Conservation (phyloP, 2,329 filamentous ascomycete genomes). For the Aspergillus ochraceus region DNA sequence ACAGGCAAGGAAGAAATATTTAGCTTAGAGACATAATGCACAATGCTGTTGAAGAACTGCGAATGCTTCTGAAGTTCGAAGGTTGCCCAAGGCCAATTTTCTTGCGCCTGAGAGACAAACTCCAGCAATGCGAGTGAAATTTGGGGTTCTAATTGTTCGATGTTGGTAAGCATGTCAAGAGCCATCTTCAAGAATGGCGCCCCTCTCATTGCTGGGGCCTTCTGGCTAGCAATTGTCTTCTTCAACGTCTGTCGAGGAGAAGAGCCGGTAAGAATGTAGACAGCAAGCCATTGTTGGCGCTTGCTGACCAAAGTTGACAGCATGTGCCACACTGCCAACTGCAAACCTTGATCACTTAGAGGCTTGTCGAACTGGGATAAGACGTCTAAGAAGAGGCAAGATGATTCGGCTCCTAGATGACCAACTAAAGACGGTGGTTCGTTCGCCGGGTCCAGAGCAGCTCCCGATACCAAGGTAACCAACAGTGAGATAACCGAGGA, state of each 20-base stretch:
- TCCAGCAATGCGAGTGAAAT: conserved; percentile 76
- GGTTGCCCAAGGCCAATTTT: conserved; percentile 94
- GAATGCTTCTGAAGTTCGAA: conserved; percentile 73
- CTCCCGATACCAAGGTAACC: conserved; percentile 70
- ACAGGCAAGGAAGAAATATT: conserved; percentile 54
- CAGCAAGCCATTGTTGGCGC: conserved; percentile 93
- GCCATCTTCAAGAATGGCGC: conserved; percentile 74
- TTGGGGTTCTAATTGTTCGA: conserved; percentile 63
- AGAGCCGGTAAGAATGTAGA: conserved; percentile 85
- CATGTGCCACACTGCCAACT: conserved; percentile 76
- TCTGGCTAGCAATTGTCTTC: conserved; percentile 44
- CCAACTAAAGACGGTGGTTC: conserved; percentile 94
- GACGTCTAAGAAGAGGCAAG: conserved; percentile 79
- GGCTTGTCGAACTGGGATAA: conserved; percentile 76
- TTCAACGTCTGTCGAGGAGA: conserved; percentile 76
- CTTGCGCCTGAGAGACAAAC: conserved; percentile 84
- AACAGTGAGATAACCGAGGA: conserved; percentile 67
- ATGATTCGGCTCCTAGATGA: conserved; percentile 77
- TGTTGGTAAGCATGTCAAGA: conserved; percentile 66
- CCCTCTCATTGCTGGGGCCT: conserved; percentile 50
- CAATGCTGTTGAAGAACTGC: conserved; percentile 69
- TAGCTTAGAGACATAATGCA: conserved; percentile 65
- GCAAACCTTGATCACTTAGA: conserved; percentile 63
- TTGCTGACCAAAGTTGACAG: conserved; percentile 83
- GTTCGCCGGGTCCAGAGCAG: conserved; percentile 59